These are phyloP conservation scores for Neurospora sp. DNA, from an alignment of 495 filamentous ascomycete genomes.

Conservation along the genomic window DNA sequence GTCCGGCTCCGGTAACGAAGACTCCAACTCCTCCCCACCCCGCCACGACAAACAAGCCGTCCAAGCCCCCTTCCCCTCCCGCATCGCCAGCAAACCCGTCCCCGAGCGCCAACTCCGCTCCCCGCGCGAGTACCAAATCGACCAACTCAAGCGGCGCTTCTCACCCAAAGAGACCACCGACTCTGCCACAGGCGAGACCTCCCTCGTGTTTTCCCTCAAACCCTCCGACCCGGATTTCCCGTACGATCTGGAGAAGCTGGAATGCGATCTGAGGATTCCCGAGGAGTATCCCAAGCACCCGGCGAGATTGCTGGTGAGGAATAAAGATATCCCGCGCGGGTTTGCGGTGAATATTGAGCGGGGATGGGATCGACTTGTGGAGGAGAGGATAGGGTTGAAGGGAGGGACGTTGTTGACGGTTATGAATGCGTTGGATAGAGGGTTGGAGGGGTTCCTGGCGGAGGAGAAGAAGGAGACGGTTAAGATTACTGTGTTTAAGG, in stretches of 20 bases:
- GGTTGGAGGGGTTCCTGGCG: slow-evolving; percentile 62
- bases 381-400: slow-evolving; percentile 24
- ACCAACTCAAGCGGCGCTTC: slow-evolving; percentile 65
- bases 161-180: slow-evolving; percentile 47
- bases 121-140: slow-evolving; percentile 66
- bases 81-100: slow-evolving; percentile 53
- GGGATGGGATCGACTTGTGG: slow-evolving; percentile 63
- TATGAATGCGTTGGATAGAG: slow-evolving; percentile 63
- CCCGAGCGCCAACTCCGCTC: slow-evolving; percentile 55
- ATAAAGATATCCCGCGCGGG: slow-evolving; percentile 68
- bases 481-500: slow-evolving; percentile 62
- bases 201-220: slow-evolving; percentile 51
- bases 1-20: not conserved
- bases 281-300: slow-evolving; percentile 45
- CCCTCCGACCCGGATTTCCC: slow-evolving; percentile 89
- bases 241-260: slow-evolving; percentile 62
- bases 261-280: slow-evolving; percentile 65
- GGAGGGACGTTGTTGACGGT: slow-evolving; percentile 54
- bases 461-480: slow-evolving; percentile 68
- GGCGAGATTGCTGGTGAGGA: slow-evolving; percentile 56
- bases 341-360: slow-evolving; percentile 73
- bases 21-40: not conserved
- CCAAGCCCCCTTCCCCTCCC: slow-evolving; percentile 27
- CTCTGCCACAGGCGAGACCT: slow-evolving; percentile 37
- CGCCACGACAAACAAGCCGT: slow-evolving; percentile 28